Evolutionary conservation across 345 rosid species (phyloP).

Genomic region (Rhizophora mangle): DNA sequence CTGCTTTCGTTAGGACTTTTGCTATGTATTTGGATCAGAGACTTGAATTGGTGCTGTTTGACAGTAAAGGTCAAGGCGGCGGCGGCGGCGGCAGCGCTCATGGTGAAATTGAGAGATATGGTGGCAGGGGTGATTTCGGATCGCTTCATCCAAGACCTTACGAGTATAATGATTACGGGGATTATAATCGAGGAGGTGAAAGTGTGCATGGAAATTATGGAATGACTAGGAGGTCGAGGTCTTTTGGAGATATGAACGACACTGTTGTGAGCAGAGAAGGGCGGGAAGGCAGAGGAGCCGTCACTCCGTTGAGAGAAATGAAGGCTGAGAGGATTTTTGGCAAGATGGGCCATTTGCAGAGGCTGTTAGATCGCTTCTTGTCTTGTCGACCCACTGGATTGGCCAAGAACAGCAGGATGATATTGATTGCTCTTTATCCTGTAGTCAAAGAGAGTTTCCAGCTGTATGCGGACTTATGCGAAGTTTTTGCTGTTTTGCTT

Average conservation of each 20-base stretch:
- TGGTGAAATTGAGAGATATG: slow-evolving; percentile 41
- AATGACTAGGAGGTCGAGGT: slow-evolving; percentile 41
- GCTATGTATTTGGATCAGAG: slow-evolving; percentile 76
- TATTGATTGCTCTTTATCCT: slow-evolving; percentile 66
- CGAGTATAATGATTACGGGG: slow-evolving; percentile 54
- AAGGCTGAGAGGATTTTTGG: slow-evolving; percentile 70
- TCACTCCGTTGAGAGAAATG: slow-evolving; percentile 75
- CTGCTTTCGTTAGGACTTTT: slow-evolving; percentile 71
- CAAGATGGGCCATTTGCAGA: slow-evolving; percentile 82
- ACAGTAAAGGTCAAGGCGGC: slow-evolving; percentile 41
- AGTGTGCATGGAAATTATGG: slow-evolving; percentile 36
- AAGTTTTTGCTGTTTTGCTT: slow-evolving; percentile 70
- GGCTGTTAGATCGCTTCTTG: slow-evolving; percentile 74
- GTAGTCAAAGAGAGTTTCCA: slow-evolving; percentile 81
- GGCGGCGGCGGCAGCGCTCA: slow-evolving; percentile 26
- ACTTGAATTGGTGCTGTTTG: slow-evolving; percentile 57
- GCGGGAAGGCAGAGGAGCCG: slow-evolving; percentile 24
- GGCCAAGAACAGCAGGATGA: slow-evolving; percentile 66
- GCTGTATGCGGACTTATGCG: slow-evolving; percentile 76
- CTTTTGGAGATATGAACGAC: slow-evolving; percentile 75
- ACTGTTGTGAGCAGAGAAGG: slow-evolving; percentile 34
- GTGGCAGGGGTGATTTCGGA: slow-evolving; percentile 38
- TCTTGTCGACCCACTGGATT: slow-evolving; percentile 81
- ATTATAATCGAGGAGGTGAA: slow-evolving; percentile 31
- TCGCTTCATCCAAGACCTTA: slow-evolving; percentile 66